A percentile compares a stretch with the other conserved stretches of the same genome.
These are phyloP conservation scores for Stagonosporopsis tanaceti DNA, from an alignment of 2,329 filamentous ascomycete species.

Conservation along the genomic window DNA sequence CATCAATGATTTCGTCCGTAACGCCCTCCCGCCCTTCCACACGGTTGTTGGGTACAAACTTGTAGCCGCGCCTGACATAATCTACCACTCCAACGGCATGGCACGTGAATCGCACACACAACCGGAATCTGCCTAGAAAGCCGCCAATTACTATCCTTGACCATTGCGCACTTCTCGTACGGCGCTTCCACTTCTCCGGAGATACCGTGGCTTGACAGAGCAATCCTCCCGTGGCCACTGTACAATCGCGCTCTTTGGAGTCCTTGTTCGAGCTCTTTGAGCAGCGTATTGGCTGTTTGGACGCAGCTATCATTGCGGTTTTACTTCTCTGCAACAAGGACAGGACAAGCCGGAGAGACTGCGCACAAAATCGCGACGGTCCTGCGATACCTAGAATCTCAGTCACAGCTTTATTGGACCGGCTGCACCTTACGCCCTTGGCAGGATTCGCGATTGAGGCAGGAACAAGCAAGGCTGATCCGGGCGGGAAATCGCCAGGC, in stretches of 20 bases:
- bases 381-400: background rate
- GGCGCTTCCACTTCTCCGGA: background rate
- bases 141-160: conserved; percentile 5
- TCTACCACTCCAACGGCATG: conserved; percentile 1
- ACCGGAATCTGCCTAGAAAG: background rate
- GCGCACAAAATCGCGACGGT: conserved; percentile 24
- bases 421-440: background rate
- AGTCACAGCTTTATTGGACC: background rate
- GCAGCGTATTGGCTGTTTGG: conserved; percentile 23
- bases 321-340: conserved; percentile 26
- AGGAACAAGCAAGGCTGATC: conserved; percentile 12
- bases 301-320: conserved; percentile 21
- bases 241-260: conserved; percentile 6
- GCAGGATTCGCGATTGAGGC: background rate
- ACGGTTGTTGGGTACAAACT: background rate
- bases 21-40: conserved; percentile 7
- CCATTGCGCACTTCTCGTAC: conserved; percentile 7
- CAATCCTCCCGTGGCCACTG: conserved; percentile 1
- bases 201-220: conserved; percentile 1
- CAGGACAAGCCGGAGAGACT: conserved; percentile 20
- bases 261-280: conserved; percentile 25
- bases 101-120: conserved; percentile 2
- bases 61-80: conserved; percentile 1
- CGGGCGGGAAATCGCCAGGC: background rate
- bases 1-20: conserved; percentile 15